phyloP scores from a whole-genome alignment of 345 rosid genomes.

The Populus alba region DNA sequence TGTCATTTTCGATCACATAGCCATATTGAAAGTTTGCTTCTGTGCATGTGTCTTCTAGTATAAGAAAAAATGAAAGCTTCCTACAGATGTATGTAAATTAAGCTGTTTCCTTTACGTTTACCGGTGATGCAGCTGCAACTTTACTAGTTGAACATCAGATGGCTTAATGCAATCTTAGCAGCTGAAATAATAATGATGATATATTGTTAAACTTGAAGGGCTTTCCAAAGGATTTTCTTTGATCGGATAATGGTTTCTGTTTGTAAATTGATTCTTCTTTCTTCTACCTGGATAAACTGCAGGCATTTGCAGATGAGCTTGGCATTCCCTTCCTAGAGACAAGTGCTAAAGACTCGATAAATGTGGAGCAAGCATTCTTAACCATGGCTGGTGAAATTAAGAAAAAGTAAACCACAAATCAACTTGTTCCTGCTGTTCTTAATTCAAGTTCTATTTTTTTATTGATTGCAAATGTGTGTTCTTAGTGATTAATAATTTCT shows the following conservation, averaged over 20 bases:
- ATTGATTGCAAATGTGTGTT: not conserved
- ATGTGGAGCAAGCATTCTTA: conserved; percentile 80
- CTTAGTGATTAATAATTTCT: not conserved
- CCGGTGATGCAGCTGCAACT: not conserved
- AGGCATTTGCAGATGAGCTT: conserved; percentile 82
- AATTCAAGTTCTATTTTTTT: not conserved
- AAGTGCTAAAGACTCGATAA: conserved; percentile 79
- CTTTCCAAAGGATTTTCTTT: not conserved
- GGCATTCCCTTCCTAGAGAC: conserved; percentile 84
- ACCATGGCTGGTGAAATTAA: conserved; percentile 79
- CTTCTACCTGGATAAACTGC: conserved; percentile 8
- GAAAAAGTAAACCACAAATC: conserved; percentile 45
- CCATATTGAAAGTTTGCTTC: not conserved
- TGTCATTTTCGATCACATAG: not conserved
- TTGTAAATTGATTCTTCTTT: conserved; percentile 19
- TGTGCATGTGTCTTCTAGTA: not conserved
- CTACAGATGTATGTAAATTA: not conserved
- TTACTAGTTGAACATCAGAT: too few species aligned
- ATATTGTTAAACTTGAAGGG: not conserved
- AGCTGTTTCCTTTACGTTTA: not conserved
- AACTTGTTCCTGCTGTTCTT: not conserved
- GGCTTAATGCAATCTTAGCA: too few species aligned
- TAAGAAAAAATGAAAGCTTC: not conserved
- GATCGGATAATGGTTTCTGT: not conserved
- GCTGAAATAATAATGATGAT: not conserved